Evolutionary conservation across 2,329 filamentous ascomycete species (phyloP).

Genomic region (Aspergillus fumigatiaffinis): DNA sequence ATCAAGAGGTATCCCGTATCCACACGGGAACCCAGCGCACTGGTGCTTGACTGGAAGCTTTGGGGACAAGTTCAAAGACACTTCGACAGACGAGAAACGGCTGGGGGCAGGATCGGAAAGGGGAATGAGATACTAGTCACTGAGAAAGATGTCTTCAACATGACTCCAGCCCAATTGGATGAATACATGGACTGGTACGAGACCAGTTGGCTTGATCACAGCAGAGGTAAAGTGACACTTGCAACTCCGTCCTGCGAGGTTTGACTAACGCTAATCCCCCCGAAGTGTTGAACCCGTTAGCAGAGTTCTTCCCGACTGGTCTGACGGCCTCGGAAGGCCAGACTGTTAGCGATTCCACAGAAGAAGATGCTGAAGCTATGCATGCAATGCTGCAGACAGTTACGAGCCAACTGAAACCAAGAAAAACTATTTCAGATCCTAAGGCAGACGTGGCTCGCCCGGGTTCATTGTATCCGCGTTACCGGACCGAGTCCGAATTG

Average conservation of each 20-base stretch:
- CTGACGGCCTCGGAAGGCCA: slow-evolving; percentile 17
- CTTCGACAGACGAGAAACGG: slow-evolving; percentile 29
- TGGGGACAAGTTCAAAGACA: slow-evolving; percentile 59
- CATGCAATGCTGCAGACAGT: slow-evolving; percentile 40
- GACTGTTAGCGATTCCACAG: background rate
- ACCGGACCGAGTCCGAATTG: slow-evolving; percentile 47
- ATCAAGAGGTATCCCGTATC: slow-evolving; percentile 49
- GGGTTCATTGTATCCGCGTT: slow-evolving; percentile 50
- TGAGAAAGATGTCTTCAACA: slow-evolving; percentile 59
- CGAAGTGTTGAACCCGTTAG: slow-evolving; percentile 30
- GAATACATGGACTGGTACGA: slow-evolving; percentile 79
- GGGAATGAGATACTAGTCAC: slow-evolving; percentile 52
- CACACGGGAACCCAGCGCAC: slow-evolving; percentile 53
- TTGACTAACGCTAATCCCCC: slow-evolving; percentile 1
- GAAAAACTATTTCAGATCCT: slow-evolving; percentile 35
- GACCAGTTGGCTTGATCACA: slow-evolving; percentile 52
- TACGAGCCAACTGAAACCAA: slow-evolving; percentile 39
- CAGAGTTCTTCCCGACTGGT: slow-evolving; percentile 41
- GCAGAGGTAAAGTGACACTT: slow-evolving; percentile 19
- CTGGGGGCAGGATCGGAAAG: slow-evolving; percentile 37
- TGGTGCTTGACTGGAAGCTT: slow-evolving; percentile 66
- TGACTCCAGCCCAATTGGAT: slow-evolving; percentile 62
- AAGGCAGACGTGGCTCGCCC: slow-evolving; percentile 40
- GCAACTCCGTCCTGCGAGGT: background rate
- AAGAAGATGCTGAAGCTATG: slow-evolving; percentile 28